A percentile compares a stretch with the other conserved stretches of the same genome.
These are phyloP conservation scores for Digitaria exilis DNA, from an alignment of 202 grass and related monocot species.

Conservation along the genomic window DNA sequence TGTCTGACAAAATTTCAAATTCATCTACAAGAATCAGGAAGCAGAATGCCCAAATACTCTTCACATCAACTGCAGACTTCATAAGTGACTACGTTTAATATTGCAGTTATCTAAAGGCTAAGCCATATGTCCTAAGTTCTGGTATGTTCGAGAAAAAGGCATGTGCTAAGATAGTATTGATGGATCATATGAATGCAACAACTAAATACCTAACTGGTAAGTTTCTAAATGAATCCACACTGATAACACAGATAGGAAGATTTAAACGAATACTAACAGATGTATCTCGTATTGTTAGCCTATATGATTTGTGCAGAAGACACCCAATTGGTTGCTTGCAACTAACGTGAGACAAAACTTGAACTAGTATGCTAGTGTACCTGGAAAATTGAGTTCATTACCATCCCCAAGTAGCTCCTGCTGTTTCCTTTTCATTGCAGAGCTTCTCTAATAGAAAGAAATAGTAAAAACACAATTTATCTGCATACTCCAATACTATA, in stretches of 20 bases:
- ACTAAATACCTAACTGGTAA: neutral
- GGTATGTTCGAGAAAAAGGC: neutral
- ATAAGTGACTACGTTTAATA: conserved; percentile 1
- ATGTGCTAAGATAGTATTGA: neutral
- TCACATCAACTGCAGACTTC: neutral
- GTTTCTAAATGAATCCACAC: conserved; percentile 6
- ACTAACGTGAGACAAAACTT: neutral
- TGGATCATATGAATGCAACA: neutral
- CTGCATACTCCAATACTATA: neutral
- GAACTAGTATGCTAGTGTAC: conserved; percentile 25
- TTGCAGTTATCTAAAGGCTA: neutral
- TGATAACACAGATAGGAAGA: neutral
- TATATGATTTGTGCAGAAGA: conserved; percentile 1
- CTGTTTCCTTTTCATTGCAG: conserved; percentile 67
- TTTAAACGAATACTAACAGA: conserved; percentile 14
- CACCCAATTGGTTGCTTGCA: conserved; percentile 3
- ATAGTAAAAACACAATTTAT: conserved; percentile 24
- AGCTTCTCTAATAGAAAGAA: conserved; percentile 67
- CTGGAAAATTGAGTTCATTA: conserved; percentile 40
- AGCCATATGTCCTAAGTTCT: neutral
- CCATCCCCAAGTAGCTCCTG: conserved; percentile 47
- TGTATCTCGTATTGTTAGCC: neutral
- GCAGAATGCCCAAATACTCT: conserved; percentile 14
- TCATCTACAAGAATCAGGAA: conserved; percentile 44
- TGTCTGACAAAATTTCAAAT: conserved; percentile 35